Base-by-base conservation (phyloP, 306 rosid genomes). In the Prosopis cineraria region DNA sequence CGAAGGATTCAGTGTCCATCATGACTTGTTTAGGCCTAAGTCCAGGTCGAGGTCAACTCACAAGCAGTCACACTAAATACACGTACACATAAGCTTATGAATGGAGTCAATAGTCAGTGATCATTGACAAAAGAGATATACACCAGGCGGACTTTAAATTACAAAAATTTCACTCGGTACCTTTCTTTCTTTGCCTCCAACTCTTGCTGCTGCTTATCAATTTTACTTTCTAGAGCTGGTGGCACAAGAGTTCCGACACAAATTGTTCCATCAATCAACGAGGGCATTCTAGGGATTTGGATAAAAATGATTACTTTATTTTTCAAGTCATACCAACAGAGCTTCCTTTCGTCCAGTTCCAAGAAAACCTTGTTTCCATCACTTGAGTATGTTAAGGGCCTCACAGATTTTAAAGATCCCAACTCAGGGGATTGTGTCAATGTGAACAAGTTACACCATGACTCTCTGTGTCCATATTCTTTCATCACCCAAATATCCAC, bases 401-500 rank as follows among this genome's bases (percentile, higher is more conserved):
- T 88, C 56, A 91, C 60, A 64, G 44, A 78, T 73, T 75, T 85
- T 12, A 75, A 53, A 2, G 85, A 31, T 48, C 71, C 70, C 17
- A 70, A 2, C 2, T 40, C 70, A 43, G n/a, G 72, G 8, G 74
- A 10, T 14, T 74, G 82, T 39, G 63, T 36, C 16, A 91, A 72
- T 11, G 67, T 82, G 19, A 90, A 66, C 58, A 88, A 20, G 44
- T 79, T 91, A 41, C 70, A 81, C 98, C 98, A 93, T 2, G 90
- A 87, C 45, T 84, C 87, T 48, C 56, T 55, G 0, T 22, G 77
- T 43, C 87, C 91, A 71, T 91, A 91, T 10, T 88, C 84, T 33
- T 43, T 86, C 90, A 93, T 84, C 50, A 83, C 78, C 97, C 97
- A 93, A 44, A 90, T 83, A 53, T 90, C 98, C 27, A 84, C 44